Conservation (phyloP, 352 stramenopile species). For the Peronospora belbahrii region DNA sequence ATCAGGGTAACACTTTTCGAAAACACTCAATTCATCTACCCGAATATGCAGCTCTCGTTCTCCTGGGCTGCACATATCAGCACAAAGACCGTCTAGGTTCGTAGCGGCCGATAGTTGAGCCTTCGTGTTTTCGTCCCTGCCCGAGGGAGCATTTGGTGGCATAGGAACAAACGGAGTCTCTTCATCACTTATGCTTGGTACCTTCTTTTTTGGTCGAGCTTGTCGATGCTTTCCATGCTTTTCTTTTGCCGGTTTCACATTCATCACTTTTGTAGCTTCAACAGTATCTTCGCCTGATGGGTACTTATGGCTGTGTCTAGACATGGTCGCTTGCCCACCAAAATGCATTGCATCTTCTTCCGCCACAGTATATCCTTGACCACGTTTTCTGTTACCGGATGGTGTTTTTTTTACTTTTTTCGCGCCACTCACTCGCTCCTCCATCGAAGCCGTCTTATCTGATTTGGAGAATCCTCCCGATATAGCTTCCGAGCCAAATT, state of each 20-base stretch:
- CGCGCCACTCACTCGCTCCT: slow-evolving; percentile 23
- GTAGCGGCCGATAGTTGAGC: slow-evolving; percentile 47
- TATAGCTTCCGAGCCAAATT: slow-evolving; percentile 14
- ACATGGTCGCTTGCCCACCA: slow-evolving; percentile 4
- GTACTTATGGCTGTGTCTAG: slow-evolving; percentile 6
- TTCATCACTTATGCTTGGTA: slow-evolving; percentile 14
- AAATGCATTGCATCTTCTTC: slow-evolving; percentile 10
- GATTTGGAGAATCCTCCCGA: slow-evolving; percentile 10
- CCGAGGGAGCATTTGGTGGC: background rate
- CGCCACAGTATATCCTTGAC: slow-evolving; percentile 5
- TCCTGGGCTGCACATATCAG: slow-evolving; percentile 79
- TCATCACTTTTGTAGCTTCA: slow-evolving; percentile 3
- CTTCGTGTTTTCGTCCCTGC: slow-evolving; percentile 32
- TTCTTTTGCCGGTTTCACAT: slow-evolving; percentile 10
- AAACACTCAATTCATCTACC: slow-evolving; percentile 80
- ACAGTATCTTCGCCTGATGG: slow-evolving; percentile 1
- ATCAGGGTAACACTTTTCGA: slow-evolving; percentile 74
- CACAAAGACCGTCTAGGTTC: slow-evolving; percentile 67
- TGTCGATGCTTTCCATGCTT: slow-evolving; percentile 21
- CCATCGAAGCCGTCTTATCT: slow-evolving; percentile 18
- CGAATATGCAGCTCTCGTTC: slow-evolving; percentile 81
- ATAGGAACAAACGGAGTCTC: slow-evolving; percentile 6
- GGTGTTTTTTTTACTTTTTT: slow-evolving; percentile 30
- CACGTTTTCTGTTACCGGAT: slow-evolving; percentile 16
- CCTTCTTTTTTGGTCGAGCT: slow-evolving; percentile 22